Evolutionary conservation across 306 rosid species (phyloP), one percentile per base, ranked within the genome.

Genomic region (Sophora flavescens): DNA sequence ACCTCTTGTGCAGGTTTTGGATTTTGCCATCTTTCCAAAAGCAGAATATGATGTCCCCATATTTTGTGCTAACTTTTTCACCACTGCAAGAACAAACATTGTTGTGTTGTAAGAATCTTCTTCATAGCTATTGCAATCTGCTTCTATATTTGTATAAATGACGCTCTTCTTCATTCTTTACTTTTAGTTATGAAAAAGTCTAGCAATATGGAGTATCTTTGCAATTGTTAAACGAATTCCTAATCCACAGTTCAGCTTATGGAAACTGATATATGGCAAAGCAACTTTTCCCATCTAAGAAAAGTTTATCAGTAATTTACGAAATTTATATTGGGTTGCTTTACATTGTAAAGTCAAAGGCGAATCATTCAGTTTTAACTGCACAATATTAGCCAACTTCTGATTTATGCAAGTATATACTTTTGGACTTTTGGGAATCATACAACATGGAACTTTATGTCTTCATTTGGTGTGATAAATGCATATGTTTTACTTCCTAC

Each of bases 41-140:
- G 84, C 90, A 5, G 96, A 91, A 63, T 91, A 76, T 67, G 98
- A 91, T 67, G 84, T 87, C 30, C 98, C 98, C 78, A 94, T 94
- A 82, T 94, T 94, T 84, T 94, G 98, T 84, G 98, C 97, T 18
- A 94, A 94, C 82, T 81, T 91, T 84, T 94, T 94, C 89, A 79
- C 93, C 64, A 79, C 86, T n/a, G 84, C 88, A 48, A 86, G 67
- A 70, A 84, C 87, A 45, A 92, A 81, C 85, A 90, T 94, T 56
- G 78, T 90, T 65, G 96, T 94, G 39, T 65, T 94, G 22, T 22
- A 81, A 64, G 68, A 63, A 56, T 72, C 76, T 78, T 82, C 70
- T 78, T 70, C 58, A 41, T 39, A 35, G 8, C 44, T 70, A 42
- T 63, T 62, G 17, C 22, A 69, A 51, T 68, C 30, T 15, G 33